Evolutionary conservation across 2,329 filamentous ascomycete genomes (phyloP).

Genomic region (Aureobasidium pullulans): DNA sequence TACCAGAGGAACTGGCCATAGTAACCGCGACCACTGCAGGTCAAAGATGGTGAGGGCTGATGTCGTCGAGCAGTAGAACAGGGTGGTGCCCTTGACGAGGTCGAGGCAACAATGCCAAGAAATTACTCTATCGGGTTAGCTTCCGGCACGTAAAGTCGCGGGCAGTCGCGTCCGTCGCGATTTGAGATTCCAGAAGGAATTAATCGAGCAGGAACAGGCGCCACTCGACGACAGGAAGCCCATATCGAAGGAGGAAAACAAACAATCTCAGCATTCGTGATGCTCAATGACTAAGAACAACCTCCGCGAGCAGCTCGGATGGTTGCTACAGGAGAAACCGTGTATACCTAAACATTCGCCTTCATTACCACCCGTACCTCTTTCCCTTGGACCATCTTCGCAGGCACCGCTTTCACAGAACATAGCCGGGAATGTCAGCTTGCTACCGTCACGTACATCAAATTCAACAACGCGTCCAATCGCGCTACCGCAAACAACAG

Average conservation of each 20-base stretch:
- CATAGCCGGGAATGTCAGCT: background rate
- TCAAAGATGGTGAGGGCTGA: background rate
- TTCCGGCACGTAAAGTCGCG: background rate
- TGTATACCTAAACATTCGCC: conserved; percentile 31
- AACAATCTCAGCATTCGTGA: conserved; percentile 2
- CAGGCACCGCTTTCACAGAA: background rate
- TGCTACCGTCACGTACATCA: background rate
- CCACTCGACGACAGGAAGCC: background rate
- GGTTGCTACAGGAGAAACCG: conserved; percentile 40
- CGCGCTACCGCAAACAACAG: background rate
- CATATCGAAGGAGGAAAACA: background rate
- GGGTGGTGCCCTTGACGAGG: background rate
- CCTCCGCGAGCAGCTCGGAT: conserved; percentile 40
- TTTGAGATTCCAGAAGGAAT: conserved; percentile 4
- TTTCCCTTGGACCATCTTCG: background rate
- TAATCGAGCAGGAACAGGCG: background rate
- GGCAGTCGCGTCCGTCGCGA: conserved; percentile 10
- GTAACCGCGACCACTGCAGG: no score
- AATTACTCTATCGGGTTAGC: background rate
- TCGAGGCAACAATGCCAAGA: background rate
- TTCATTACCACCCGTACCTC: conserved; percentile 7
- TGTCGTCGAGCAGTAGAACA: background rate
- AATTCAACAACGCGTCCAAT: background rate
- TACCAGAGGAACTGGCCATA: no score
- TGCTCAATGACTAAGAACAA: conserved; percentile 42